A percentile compares a stretch with the other conserved stretches of the same genome.
Conservation (phyloP, 306 rosid genomes). For the Astragalus membranaceus region DNA sequence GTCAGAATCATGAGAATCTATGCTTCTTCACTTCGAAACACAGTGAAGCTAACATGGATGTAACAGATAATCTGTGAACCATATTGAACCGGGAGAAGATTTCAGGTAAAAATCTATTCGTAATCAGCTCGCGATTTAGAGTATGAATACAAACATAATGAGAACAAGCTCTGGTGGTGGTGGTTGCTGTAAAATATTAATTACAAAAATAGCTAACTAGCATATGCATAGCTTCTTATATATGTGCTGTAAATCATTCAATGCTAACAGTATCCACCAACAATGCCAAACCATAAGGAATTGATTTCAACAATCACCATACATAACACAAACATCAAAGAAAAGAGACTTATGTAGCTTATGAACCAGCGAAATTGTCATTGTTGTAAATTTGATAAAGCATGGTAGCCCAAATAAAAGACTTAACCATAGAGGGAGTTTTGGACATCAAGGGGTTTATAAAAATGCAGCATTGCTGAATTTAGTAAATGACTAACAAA, state of each 20-base stretch:
- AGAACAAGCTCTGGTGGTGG: background rate
- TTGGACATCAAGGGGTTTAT: background rate
- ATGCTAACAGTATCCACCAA: background rate
- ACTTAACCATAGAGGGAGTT: background rate
- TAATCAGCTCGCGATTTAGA: background rate
- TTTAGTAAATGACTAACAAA: background rate
- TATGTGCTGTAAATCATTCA: background rate
- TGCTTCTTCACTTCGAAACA: background rate
- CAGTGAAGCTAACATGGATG: background rate
- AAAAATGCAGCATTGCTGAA: background rate
- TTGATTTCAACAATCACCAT: background rate
- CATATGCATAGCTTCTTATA: background rate
- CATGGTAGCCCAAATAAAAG: background rate
- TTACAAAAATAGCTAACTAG: background rate
- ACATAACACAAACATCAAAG: background rate
- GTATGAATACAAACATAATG: background rate
- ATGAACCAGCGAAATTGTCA: background rate
- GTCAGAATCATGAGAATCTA: slow-evolving; percentile 1
- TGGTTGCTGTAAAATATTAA: background rate
- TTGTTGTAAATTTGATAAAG: background rate
- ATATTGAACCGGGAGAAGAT: background rate
- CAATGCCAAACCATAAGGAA: background rate
- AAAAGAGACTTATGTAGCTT: background rate
- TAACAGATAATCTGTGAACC: background rate
- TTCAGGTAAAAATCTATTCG: background rate